A percentile compares a stretch with the other conserved stretches of the same genome.
Evolutionary conservation across 805 yeast genomes (phyloP).

Genomic region (Candida ascalaphidarum): DNA sequence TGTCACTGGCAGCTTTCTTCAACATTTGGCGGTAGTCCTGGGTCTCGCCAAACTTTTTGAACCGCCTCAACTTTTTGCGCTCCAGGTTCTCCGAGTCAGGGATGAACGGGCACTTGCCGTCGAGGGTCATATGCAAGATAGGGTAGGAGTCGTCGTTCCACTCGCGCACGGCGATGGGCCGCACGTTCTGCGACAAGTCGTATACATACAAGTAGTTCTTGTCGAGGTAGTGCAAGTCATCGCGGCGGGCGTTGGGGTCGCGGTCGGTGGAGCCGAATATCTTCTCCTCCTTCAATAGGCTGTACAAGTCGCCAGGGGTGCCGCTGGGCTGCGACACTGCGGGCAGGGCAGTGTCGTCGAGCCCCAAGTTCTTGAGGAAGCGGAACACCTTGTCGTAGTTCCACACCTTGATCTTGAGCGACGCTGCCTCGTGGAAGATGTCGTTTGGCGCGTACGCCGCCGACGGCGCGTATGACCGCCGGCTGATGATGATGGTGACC

Average conservation of each 20-base stretch:
- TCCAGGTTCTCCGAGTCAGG: slow-evolving; percentile 42
- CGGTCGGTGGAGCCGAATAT: slow-evolving; percentile 81
- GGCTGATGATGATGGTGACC: slow-evolving; percentile 70
- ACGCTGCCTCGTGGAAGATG: slow-evolving; percentile 55
- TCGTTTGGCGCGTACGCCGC: slow-evolving; percentile 44
- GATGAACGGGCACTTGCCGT: slow-evolving; percentile 81
- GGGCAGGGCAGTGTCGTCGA: not conserved
- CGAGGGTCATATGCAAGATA: slow-evolving; percentile 47
- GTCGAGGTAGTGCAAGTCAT: slow-evolving; percentile 75
- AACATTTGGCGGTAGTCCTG: slow-evolving; percentile 31
- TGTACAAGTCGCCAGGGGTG: slow-evolving; percentile 17
- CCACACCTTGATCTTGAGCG: slow-evolving; percentile 74
- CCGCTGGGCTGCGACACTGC: too few relatives aligned
- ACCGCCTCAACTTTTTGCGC: slow-evolving; percentile 29
- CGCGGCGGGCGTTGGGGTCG: slow-evolving; percentile 78
- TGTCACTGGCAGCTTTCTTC: slow-evolving; percentile 23
- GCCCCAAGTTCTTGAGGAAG: slow-evolving; percentile 57
- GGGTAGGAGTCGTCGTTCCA: slow-evolving; percentile 57
- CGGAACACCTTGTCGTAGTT: slow-evolving; percentile 76
- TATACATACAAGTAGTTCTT: slow-evolving; percentile 66
- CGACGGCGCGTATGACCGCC: slow-evolving; percentile 39
- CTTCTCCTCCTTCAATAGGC: slow-evolving; percentile 75
- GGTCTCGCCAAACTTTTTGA: slow-evolving; percentile 33
- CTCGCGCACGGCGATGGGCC: slow-evolving; percentile 79
- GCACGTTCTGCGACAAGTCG: slow-evolving; percentile 67